Conservation (phyloP, 2,329 filamentous ascomycete species). For the Westerdykella sp. region DNA sequence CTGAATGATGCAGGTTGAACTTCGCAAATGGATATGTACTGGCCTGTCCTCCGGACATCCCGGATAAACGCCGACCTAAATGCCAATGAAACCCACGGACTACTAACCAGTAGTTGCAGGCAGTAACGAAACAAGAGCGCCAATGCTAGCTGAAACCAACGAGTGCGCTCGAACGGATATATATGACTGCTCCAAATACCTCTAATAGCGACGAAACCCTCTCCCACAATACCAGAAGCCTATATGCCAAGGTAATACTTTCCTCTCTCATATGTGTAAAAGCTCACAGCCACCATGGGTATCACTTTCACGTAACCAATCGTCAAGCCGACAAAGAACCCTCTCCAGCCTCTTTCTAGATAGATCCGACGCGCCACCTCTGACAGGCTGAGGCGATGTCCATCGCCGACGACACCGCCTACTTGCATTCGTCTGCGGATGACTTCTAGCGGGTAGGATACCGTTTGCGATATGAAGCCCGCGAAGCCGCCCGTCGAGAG, state of each 20-base stretch:
- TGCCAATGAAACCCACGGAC: no score
- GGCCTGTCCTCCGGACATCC: no score
- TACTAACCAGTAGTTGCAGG: no score
- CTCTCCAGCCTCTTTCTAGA: conserved; percentile 65
- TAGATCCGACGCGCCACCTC: conserved; percentile 75
- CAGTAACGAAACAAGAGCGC: no score
- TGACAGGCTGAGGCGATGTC: conserved; percentile 65
- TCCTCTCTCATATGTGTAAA: conserved; percentile 61
- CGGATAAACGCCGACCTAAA: no score
- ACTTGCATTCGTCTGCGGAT: conserved; percentile 94
- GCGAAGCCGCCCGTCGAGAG: conserved; percentile 77
- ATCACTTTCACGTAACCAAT: conserved; percentile 95
- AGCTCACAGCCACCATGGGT: conserved; percentile 73
- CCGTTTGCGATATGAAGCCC: conserved; percentile 82
- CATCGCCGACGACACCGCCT: conserved; percentile 86
- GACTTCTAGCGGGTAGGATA: conserved; percentile 90
- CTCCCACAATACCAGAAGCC: not conserved
- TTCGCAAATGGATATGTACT: no score
- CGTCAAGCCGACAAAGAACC: conserved; percentile 87
- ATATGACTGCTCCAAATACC: no score
- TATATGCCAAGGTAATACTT: conserved; percentile 52
- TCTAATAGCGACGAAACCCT: no score
- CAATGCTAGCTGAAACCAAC: no score
- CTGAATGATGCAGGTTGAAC: no score
- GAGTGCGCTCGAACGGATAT: no score